These are phyloP conservation scores for Boletus reticulatus DNA, from an alignment of 768 basidiomycete genomes.

Conservation along the genomic window DNA sequence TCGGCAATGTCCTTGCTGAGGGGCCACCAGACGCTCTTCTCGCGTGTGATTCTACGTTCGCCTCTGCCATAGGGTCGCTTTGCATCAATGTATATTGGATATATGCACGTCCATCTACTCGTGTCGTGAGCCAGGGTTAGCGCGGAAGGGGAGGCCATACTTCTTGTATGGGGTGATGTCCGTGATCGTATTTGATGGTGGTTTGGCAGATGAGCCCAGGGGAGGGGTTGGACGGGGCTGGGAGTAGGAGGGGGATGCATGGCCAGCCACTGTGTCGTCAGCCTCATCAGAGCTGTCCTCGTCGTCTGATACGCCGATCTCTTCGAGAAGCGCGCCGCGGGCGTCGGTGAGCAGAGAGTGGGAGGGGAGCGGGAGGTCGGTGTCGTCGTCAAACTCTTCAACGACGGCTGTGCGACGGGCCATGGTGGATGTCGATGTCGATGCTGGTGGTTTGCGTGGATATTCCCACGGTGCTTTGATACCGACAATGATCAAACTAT, in stretches of 20 bases:
- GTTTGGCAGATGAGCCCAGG: slow-evolving; percentile 20
- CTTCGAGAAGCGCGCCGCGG: slow-evolving; percentile 76
- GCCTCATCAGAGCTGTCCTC: slow-evolving; percentile 37
- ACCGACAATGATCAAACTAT: slow-evolving; percentile 14
- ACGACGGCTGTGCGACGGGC: slow-evolving; percentile 66
- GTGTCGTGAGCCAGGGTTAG: slow-evolving; percentile 3
- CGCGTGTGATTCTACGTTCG: slow-evolving; percentile 75
- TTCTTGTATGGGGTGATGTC: slow-evolving; percentile 84
- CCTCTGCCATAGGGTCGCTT: slow-evolving; percentile 86
- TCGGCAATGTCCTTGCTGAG: slow-evolving; percentile 90
- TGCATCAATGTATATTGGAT: slow-evolving; percentile 96
- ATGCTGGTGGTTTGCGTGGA: background rate
- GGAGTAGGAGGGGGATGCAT: slow-evolving; percentile 48
- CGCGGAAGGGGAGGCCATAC: slow-evolving; percentile 28
- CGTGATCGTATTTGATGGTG: slow-evolving; percentile 43
- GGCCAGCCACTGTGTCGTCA: slow-evolving; percentile 43
- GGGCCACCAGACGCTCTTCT: slow-evolving; percentile 91
- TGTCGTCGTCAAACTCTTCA: slow-evolving; percentile 92
- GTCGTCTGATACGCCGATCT: slow-evolving; percentile 58
- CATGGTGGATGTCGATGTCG: slow-evolving; percentile 41
- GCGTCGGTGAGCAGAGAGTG: slow-evolving; percentile 61
- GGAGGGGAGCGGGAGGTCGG: slow-evolving; percentile 80
- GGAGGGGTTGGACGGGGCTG: slow-evolving; percentile 22
- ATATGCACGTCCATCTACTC: slow-evolving; percentile 89
- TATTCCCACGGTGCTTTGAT: slow-evolving; percentile 28